Evolutionary conservation across 2,329 filamentous ascomycete species (phyloP), one percentile per base, ranked within the genome.

Genomic region (Apiospora sp.): DNA sequence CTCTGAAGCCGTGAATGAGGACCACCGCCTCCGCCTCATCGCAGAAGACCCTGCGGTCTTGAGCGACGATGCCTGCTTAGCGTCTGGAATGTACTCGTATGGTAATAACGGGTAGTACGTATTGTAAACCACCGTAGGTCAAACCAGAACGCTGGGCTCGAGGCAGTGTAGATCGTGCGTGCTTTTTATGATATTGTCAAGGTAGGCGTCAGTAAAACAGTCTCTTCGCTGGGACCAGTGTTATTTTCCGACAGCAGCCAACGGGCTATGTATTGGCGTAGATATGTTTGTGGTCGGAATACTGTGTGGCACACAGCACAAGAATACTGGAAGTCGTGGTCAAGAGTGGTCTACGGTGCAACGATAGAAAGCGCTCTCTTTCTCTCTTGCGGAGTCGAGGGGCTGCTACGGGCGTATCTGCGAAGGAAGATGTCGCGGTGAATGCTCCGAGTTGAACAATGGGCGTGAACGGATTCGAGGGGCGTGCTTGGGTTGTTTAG

Each of bases 21-120:
- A 76, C 79, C 78, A 77, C 79, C 79, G 75, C 78, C 80, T 76
- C 78, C 79, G 77, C 80, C 79, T 80, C 80, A 81, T 81, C 79
- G 79, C 80, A 79, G 75, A 79, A 76, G 79, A 80, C 79, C 80
- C 72, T 77, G 73, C 73, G 78, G 79, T 76, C 79, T 74, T 69
- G 68, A 71, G 51, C 61, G 44, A 68, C 44, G 44, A 51, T 49
- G 54, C n/a, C 22, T 70, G 48, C 68, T 46, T 19, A 51, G 48
- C 24, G 71, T 54, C 58, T 34, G 58, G 22, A 64, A 64, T 64
- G 58, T 64, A 64, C 58, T 64, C 58, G 34, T 64, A 64, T 64
- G 58, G 58, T 30, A 41, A 16, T 64, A 10, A 41, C 58, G 22
- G 58, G 58, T 64, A 64, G 19, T 64, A 64, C 19, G 34, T 30